Conservation (phyloP, 345 rosid genomes). For the Salix purpurea region DNA sequence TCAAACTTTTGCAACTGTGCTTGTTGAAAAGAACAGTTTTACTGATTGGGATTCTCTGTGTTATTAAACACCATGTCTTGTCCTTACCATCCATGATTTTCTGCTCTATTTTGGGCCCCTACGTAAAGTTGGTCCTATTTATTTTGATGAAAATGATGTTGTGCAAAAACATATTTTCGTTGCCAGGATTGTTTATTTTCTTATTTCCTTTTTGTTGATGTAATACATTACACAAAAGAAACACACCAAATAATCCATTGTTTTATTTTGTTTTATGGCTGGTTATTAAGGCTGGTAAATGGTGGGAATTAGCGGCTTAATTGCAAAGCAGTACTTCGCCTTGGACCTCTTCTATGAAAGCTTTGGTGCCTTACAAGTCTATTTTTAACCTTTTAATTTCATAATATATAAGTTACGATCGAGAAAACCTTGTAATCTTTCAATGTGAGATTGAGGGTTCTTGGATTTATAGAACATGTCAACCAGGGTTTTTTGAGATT, state of each 20-base stretch:
- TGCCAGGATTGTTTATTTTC: no score
- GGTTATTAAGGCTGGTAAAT: no score
- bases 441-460: no score
- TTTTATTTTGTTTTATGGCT: neutral
- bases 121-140: neutral
- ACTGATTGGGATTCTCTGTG: neutral
- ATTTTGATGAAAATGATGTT: neutral
- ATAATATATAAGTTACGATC: no score
- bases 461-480: no score
- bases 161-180: neutral
- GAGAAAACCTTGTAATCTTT: no score
- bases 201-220: neutral
- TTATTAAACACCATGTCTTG: neutral
- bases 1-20: conserved; percentile 7
- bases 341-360: no score
- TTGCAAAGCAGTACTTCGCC: no score
- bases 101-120: neutral
- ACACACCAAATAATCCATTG: neutral
- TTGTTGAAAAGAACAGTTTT: conserved; percentile 22
- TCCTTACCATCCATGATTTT: neutral
- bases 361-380: no score
- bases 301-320: no score
- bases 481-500: no score
- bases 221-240: neutral
- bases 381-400: no score